Evolutionary conservation across 2,329 filamentous ascomycete genomes (phyloP), one percentile per base, ranked within the genome.

Genomic region (Sporothrix globosa): DNA sequence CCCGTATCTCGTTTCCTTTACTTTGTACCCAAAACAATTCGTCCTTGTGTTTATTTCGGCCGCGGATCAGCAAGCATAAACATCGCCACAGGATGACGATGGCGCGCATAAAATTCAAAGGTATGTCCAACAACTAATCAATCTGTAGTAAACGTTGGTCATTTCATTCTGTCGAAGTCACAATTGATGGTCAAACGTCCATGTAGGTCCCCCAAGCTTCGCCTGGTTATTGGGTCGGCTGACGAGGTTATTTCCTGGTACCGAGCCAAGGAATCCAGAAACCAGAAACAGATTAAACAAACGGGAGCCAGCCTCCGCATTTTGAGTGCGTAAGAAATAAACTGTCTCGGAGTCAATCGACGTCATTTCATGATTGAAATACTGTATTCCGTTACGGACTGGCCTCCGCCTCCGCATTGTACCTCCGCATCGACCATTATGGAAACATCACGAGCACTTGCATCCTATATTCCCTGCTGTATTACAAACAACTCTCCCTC

Each of bases 1-100:
- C n/a, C 48, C 9, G 1, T 19, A 9, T 53, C 13, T 11, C 27
- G 27, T 3, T 30, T 30, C 27, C 27, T 30, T 30, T 30, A 30
- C 27, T 30, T 27, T 30, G 27, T 30, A 30, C 27, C 27, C 27
- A 30, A 27, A 30, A 30, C 27, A 3, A 30, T 30, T 30, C 27
- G 27, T 30, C 3, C 14, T 17, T 41, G n/a, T 24, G 6, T 3
- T 21, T 14, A 1, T 24, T 41, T 41, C 6, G 27, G 13, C 34
- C 3, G 19, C 56, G 19, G 34, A 41, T 60, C 56, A 21, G 14
- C 30, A 6, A 60, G 21, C 60, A 63, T 63, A 11, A 48, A n/a
- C 60, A 63, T 48, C 17, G 60, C 60, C 60, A 63, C 60, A 48
- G 60, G 60, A 46, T 48, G 60, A 63, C 60, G 60, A 48, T n/a